Percentiles rank a stretch among this genome's conserved stretches.
Conservation (phyloP, 2,329 filamentous ascomycete species). For the Cladosporium oxysporum region DNA sequence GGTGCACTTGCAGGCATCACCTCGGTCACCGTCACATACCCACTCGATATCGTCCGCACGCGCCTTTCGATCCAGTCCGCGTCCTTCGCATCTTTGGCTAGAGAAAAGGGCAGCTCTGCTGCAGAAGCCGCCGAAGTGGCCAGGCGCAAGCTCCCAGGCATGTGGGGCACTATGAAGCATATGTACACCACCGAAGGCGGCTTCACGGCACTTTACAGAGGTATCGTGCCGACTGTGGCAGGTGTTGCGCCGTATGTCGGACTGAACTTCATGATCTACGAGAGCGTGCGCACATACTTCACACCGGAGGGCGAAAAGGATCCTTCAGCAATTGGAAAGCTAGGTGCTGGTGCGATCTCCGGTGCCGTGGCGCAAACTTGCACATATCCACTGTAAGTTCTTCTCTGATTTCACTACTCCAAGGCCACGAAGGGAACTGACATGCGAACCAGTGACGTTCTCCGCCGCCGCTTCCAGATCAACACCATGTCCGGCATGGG, state of each 20-base stretch:
- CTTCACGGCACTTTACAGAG: conserved; percentile 81
- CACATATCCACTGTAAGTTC: conserved; percentile 91
- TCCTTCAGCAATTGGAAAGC: conserved; percentile 75
- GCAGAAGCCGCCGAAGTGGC: conserved; percentile 45
- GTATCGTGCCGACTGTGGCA: conserved; percentile 89
- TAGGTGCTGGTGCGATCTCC: conserved; percentile 88
- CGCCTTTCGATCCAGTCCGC: conserved; percentile 94
- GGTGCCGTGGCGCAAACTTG: conserved; percentile 95
- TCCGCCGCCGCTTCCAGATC: conserved; percentile 93
- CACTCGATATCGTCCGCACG: conserved; percentile 95
- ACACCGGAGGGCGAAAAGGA: conserved; percentile 87
- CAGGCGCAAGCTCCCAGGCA: conserved; percentile 71
- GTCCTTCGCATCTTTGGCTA: conserved; percentile 79
- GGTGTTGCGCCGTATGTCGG: conserved; percentile 97
- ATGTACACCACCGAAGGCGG: conserved; percentile 96
- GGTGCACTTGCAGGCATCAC: conserved; percentile 92
- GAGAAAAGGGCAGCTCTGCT: conserved; percentile 37
- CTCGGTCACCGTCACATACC: conserved; percentile 92
- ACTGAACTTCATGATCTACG: conserved; percentile 98
- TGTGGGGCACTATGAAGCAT: conserved; percentile 77
- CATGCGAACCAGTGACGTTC: conserved; percentile 67
- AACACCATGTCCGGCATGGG: conserved; percentile 99
- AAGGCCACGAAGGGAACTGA: not conserved
- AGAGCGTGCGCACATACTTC: conserved; percentile 78
- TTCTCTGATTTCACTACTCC: not conserved